Conservation (phyloP, 192 early-diverging fungal genomes). For the Gaertneriomyces sp. region DNA sequence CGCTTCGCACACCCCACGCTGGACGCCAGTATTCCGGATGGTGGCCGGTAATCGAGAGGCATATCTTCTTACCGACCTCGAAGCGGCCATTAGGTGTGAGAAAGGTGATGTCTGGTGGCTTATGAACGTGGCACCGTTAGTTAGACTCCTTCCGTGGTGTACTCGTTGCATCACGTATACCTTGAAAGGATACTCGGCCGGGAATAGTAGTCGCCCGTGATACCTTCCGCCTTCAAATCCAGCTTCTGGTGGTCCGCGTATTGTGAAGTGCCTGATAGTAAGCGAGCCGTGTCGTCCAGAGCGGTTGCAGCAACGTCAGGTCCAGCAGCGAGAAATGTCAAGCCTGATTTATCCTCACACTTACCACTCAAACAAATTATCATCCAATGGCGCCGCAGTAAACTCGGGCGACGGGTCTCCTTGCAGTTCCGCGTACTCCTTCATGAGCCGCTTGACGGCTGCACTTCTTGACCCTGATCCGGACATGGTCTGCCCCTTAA, state of each 20-base stretch:
- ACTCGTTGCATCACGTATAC: slow-evolving; percentile 11
- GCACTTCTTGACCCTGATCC: slow-evolving; percentile 15
- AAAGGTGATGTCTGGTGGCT: slow-evolving; percentile 52
- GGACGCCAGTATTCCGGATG: slow-evolving; percentile 97
- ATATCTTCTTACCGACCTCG: slow-evolving; percentile 90
- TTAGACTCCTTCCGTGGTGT: background rate
- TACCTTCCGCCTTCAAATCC: slow-evolving; percentile 86
- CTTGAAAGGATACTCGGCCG: slow-evolving; percentile 94
- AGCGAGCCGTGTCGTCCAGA: no score
- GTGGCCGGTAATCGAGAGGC: slow-evolving; percentile 87
- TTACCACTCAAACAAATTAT: slow-evolving; percentile 91
- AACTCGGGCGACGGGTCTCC: slow-evolving; percentile 69
- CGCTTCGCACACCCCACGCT: slow-evolving; percentile 93
- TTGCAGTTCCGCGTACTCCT: slow-evolving; percentile 70
- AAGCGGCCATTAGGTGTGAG: slow-evolving; percentile 72
- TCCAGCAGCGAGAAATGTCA: background rate
- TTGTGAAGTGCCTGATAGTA: slow-evolving; percentile 73
- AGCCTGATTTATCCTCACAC: background rate
- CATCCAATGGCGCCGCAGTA: slow-evolving; percentile 72
- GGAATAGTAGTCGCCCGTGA: slow-evolving; percentile 89
- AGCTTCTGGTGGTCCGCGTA: slow-evolving; percentile 80
- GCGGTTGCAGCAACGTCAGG: no score
- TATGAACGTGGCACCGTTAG: background rate
- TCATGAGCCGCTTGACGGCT: slow-evolving; percentile 78
- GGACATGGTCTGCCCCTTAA: no score